A percentile compares a stretch with the other conserved stretches of the same genome.
These are phyloP conservation scores for Ascochyta lentis DNA, from an alignment of 2,329 filamentous ascomycete species.

Conservation along the genomic window DNA sequence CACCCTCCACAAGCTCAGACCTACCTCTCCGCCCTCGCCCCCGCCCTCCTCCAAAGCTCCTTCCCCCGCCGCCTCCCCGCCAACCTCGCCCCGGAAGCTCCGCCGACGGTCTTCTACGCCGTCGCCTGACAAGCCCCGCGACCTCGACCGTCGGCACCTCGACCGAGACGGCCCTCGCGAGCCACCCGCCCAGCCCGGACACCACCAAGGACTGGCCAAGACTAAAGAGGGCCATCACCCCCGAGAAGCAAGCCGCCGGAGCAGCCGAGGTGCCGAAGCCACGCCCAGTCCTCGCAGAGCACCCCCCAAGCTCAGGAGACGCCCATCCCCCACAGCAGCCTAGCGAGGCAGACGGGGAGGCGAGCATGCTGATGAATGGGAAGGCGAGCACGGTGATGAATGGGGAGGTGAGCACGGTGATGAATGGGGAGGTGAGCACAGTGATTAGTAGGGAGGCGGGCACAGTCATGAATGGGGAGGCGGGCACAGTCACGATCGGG, in stretches of 20 bases:
- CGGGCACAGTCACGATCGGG: no score
- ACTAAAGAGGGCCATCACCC: slow-evolving; percentile 33
- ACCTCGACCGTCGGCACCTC: slow-evolving; percentile 44
- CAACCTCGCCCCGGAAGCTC: slow-evolving; percentile 44
- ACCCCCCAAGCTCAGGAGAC: slow-evolving; percentile 45
- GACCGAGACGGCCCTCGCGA: slow-evolving; percentile 40
- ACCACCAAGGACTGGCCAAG: slow-evolving; percentile 32
- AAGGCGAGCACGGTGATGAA: background rate
- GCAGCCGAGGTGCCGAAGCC: slow-evolving; percentile 23
- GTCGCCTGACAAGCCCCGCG: slow-evolving; percentile 45
- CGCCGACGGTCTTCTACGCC: slow-evolving; percentile 43
- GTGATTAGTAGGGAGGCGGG: no score
- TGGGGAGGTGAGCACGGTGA: no score
- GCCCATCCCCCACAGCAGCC: slow-evolving; percentile 35
- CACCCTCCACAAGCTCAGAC: slow-evolving; percentile 37
- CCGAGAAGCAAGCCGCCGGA: slow-evolving; percentile 28
- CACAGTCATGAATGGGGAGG: no score
- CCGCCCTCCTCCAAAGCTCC: no score
- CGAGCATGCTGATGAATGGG: background rate
- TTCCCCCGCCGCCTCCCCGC: slow-evolving; percentile 32
- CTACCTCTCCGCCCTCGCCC: slow-evolving; percentile 40
- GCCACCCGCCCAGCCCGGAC: slow-evolving; percentile 35
- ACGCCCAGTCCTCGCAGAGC: slow-evolving; percentile 42
- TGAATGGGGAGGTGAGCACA: no score
- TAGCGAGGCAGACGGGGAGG: slow-evolving; percentile 14